Conservation (phyloP, 176 grass and related monocot genomes). For the Oryza australiensis region DNA sequence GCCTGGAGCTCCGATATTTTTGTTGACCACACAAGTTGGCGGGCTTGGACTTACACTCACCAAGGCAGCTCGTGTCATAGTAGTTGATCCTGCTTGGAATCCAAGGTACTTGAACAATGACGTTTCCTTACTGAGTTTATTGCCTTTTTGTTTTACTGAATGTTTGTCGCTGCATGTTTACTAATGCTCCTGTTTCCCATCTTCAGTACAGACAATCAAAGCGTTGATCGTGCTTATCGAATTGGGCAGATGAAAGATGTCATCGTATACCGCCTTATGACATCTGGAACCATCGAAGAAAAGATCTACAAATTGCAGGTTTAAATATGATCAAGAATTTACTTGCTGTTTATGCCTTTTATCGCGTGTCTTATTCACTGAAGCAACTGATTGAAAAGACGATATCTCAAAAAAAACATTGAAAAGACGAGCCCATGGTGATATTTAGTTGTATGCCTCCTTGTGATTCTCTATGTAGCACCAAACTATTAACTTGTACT, state of each 20-base stretch:
- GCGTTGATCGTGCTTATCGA: slow-evolving; percentile 82
- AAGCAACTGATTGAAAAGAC: neutral
- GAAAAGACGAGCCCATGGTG: neutral
- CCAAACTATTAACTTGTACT: neutral
- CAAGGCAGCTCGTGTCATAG: slow-evolving; percentile 90
- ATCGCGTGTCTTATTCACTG: neutral
- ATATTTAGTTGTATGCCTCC: neutral
- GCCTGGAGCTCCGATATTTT: slow-evolving; percentile 76
- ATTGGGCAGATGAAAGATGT: slow-evolving; percentile 92
- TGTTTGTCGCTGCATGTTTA: neutral
- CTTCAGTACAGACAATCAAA: slow-evolving; percentile 88
- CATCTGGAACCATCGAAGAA: slow-evolving; percentile 88
- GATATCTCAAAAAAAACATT: neutral
- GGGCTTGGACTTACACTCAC: slow-evolving; percentile 98
- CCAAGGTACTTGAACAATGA: slow-evolving; percentile 58
- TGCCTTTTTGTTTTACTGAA: neutral
- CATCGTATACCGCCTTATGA: slow-evolving; percentile 86
- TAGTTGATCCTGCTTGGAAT: slow-evolving; percentile 97
- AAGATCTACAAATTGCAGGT: slow-evolving; percentile 98
- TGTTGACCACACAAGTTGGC: slow-evolving; percentile 93
- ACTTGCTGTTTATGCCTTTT: neutral
- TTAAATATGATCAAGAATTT: neutral
- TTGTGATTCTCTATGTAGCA: slow-evolving; percentile 12
- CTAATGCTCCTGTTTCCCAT: slow-evolving; percentile 17
- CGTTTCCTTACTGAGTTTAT: neutral